These are phyloP conservation scores for Blastocystis sp. DNA, from an alignment of 352 stramenopile species.

Conservation along the genomic window DNA sequence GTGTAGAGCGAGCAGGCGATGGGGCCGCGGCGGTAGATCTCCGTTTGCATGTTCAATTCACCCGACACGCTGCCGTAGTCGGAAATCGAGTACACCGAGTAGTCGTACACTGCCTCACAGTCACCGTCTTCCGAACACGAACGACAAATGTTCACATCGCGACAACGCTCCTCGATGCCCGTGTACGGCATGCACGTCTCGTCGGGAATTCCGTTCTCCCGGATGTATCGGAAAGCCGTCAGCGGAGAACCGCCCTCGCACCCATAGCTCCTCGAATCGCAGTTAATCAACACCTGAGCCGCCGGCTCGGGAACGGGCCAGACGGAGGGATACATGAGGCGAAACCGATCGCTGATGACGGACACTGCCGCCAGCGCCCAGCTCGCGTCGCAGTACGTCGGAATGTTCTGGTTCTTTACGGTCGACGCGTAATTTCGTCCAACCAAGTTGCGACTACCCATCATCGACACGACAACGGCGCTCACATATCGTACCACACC, in stretches of 20 bases:
- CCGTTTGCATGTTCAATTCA: conserved; percentile 80
- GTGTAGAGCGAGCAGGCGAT: conserved; percentile 73
- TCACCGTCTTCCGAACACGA: conserved; percentile 69
- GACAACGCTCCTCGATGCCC: conserved; percentile 75
- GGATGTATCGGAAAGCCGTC: conserved; percentile 78
- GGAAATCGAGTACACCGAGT: conserved; percentile 82
- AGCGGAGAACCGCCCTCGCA: conserved; percentile 82
- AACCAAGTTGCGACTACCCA: conserved; percentile 70
- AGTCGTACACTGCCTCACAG: conserved; percentile 75
- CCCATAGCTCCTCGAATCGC: conserved; percentile 67
- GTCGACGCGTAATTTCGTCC: conserved; percentile 85
- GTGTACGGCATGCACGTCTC: conserved; percentile 84
- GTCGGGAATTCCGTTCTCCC: conserved; percentile 79
- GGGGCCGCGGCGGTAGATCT: conserved; percentile 84
- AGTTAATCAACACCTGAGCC: conserved; percentile 76
- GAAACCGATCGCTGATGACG: conserved; percentile 59
- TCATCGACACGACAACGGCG: not conserved
- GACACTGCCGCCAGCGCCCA: conserved; percentile 68
- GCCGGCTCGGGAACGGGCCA: conserved; percentile 70
- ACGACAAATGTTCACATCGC: conserved; percentile 74
- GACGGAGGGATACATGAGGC: conserved; percentile 17
- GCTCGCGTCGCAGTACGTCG: conserved; percentile 76
- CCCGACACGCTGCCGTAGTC: conserved; percentile 79
- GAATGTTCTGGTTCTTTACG: conserved; percentile 94
- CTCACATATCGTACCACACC: not conserved